Conservation (phyloP, 202 grass and related monocot genomes). For the Brachypodium distachyon region DNA sequence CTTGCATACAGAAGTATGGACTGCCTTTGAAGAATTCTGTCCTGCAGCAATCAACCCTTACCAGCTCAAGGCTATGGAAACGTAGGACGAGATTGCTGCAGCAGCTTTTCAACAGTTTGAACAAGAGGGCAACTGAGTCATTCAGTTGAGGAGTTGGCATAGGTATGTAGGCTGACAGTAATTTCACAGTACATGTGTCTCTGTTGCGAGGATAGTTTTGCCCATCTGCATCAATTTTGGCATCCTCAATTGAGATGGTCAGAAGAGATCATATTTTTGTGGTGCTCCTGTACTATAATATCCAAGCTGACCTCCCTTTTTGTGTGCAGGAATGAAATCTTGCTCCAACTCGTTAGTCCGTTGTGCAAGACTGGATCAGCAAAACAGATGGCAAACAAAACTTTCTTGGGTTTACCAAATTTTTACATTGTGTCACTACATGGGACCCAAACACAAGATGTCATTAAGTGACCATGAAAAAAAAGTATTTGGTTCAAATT, state of each 20-base stretch:
- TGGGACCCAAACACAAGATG: constrained; percentile 71
- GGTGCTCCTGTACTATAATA: not conserved
- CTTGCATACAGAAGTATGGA: constrained; percentile 89
- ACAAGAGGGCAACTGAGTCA: constrained; percentile 77
- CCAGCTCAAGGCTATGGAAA: constrained; percentile 86
- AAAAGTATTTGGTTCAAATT: constrained; percentile 62
- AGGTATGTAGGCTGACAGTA: constrained; percentile 35
- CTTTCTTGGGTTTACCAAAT: constrained; percentile 96
- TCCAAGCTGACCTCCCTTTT: not conserved
- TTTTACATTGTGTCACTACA: constrained; percentile 85
- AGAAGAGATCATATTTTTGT: not conserved
- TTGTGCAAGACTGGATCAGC: constrained; percentile 95
- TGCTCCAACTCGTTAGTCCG: constrained; percentile 56
- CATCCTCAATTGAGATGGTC: not conserved
- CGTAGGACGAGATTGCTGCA: constrained; percentile 90
- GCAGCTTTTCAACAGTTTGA: constrained; percentile 93
- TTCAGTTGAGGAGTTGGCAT: constrained; percentile 84
- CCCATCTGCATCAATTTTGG: not conserved
- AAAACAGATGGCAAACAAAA: constrained; percentile 84
- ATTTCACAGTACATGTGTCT: not conserved
- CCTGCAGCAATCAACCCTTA: constrained; percentile 83
- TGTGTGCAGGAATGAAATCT: constrained; percentile 76
- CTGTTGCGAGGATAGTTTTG: not conserved
- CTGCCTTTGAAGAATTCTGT: constrained; percentile 94
- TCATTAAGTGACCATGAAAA: constrained; percentile 36